Percentiles rank a stretch among this genome's conserved stretches.
Conservation (phyloP, 768 basidiomycete genomes). For the Leucocoprinus birnbaumii region DNA sequence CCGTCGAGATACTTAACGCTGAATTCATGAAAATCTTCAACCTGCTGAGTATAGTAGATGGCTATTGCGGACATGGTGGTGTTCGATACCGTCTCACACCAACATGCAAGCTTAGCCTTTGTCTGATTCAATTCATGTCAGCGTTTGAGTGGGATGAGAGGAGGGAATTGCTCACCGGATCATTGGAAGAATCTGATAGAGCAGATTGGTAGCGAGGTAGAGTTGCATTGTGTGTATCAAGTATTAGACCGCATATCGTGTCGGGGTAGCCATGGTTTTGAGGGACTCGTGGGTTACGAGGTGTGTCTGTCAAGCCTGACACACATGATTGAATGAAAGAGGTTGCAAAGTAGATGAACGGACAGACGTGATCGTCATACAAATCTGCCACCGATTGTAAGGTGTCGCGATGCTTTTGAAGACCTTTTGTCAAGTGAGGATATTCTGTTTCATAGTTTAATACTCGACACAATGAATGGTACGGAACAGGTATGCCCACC, state of each 20-base stretch:
- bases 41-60: slow-evolving; percentile 70
- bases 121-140: slow-evolving; percentile 33
- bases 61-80: slow-evolving; percentile 89
- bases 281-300: slow-evolving; percentile 73
- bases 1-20: slow-evolving; percentile 72
- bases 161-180: slow-evolving; percentile 7
- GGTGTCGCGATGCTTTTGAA: slow-evolving; percentile 73
- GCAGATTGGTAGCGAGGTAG: slow-evolving; percentile 63
- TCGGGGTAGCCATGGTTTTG: slow-evolving; percentile 77
- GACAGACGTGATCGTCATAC: slow-evolving; percentile 73
- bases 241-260: slow-evolving; percentile 67
- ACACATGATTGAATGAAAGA: not conserved
- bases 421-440: slow-evolving; percentile 71
- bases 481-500: slow-evolving; percentile 34
- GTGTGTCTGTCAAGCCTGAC: slow-evolving; percentile 69
- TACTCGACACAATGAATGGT: too few species aligned
- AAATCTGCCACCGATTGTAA: slow-evolving; percentile 74
- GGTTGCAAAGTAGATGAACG: not conserved
- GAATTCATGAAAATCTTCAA: slow-evolving; percentile 60
- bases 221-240: slow-evolving; percentile 75
- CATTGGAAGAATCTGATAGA: slow-evolving; percentile 16
- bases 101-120: slow-evolving; percentile 62
- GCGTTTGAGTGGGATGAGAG: not conserved
- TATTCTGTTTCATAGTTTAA: slow-evolving; percentile 66
- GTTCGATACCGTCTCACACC: slow-evolving; percentile 87